Conservation (phyloP, 257 asterid genomes). For the Plantago major region DNA sequence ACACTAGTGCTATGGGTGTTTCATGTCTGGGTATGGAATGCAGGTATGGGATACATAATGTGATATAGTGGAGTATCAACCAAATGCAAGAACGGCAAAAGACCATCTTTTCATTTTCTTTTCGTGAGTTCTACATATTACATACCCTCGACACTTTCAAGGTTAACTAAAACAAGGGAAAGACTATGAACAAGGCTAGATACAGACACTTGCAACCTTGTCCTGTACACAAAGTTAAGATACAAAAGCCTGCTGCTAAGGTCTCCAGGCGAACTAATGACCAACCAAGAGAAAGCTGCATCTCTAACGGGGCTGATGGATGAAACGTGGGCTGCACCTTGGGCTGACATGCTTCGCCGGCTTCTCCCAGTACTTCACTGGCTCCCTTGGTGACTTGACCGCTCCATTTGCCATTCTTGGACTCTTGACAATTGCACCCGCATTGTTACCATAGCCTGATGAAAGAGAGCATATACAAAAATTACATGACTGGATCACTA, state of each 20-base stretch:
- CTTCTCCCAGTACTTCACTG: constrained; percentile 54
- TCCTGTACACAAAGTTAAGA: constrained; percentile 57
- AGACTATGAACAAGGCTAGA: constrained; percentile 64
- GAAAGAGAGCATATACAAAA: background rate
- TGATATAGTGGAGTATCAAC: too few species aligned
- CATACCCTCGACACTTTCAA: background rate
- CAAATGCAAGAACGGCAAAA: too few species aligned
- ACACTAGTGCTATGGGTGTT: too few species aligned
- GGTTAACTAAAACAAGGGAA: constrained; percentile 22
- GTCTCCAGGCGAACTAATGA: constrained; percentile 19
- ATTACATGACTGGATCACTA: background rate
- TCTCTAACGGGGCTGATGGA: constrained; percentile 87
- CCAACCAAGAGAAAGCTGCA: constrained; percentile 16
- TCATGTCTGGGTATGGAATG: too few species aligned
- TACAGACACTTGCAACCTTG: constrained; percentile 55
- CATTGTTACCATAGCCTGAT: constrained; percentile 36
- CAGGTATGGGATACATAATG: too few species aligned
- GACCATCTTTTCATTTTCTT: too few species aligned
- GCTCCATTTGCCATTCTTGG: constrained; percentile 34
- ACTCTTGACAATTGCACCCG: constrained; percentile 40
- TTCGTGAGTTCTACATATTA: too few species aligned
- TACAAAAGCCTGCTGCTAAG: constrained; percentile 18
- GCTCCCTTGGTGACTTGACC: constrained; percentile 32
- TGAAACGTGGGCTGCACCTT: constrained; percentile 66
- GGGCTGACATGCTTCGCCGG: constrained; percentile 60